Base-by-base conservation (phyloP, 2,329 filamentous ascomycete species). In the Lachnellula arida region DNA sequence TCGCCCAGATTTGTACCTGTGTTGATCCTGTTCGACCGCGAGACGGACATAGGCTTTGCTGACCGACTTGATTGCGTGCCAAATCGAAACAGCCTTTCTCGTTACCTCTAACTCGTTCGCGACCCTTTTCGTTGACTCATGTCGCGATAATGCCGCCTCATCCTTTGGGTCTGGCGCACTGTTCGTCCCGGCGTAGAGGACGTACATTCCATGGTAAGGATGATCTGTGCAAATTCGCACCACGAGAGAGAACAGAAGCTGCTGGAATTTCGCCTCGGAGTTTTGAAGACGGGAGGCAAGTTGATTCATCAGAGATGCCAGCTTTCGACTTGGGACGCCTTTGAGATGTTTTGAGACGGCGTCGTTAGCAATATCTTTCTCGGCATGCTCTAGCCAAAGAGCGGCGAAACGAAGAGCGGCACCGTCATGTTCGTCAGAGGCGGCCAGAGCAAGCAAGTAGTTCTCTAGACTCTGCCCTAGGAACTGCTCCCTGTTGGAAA, bases 181-280 rank as follows among this genome's bases (percentile, higher is more conserved):
- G 65, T 86, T 88, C 46, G 83, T 85, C 22, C 88, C 86, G 2
- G 92, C 89, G 77, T 93, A 97, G 43, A 99, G 90, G 65, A 97
- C 92, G 70, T 99, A 96, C 85, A 97, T 93, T 49, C 91, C 91
- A 69, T 99, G 95, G 70, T 92, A 96, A 0, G 94, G 95, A 72
- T 99, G 94, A 55, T 99, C 91, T 11, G 82, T 78, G 68, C 93
- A 97, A 54, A 99, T 96, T 8, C 85, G 86, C 66, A 85, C 84
- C 4, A 97, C 85, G 17, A 99, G 75, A 2, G 78, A 77, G 51
- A 84, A 82, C 2, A 99, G 76, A 1, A 93, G 78, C 42, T 77
- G 78, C 67, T 99, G 94, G 67, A 99, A 99, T 0, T 76, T 69
- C 15, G 79, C 81, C 1, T 79, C 73, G 34, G 86, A 81, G 59